Evolutionary conservation across 2,329 filamentous ascomycete species (phyloP), one percentile per base, ranked within the genome.

Genomic region (Paraconiothyrium brasiliense): DNA sequence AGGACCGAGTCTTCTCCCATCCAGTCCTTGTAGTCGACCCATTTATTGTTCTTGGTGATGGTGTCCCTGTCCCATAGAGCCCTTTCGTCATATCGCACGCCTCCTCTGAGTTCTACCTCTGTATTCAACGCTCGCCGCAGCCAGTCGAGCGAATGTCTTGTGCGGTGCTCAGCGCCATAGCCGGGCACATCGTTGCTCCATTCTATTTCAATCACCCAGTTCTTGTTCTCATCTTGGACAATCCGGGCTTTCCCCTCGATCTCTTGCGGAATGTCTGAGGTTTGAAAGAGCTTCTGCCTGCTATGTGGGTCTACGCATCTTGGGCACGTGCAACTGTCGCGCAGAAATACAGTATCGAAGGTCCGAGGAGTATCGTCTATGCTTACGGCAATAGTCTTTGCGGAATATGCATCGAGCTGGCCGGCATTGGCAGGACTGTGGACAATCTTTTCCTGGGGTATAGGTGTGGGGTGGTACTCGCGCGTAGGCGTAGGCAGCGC

Each of bases 11-110:
- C 87, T 14, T 84, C 72, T 0, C 79, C 75, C 84, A 96, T 90
- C 79, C 93, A 97, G 43, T 89, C 87, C 0, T 87, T 72, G 78
- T 91, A 97, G 57, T 88, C 82, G 47, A 95, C 82, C 77, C 85
- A 88, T 52, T 82, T 79, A 11, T 88, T 80, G n/a, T 84, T 77
- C 8, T 70, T 68, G 16, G 80, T 77, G 65, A 86, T 85, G 20
- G 79, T 80, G 0, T 75, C 66, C 14, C 76, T 72, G 49, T 83
- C 73, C 86, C 86, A 87, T 1, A 75, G 68, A 8, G 84, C 82
- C 11, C 69, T 64, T 1, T 75, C 65, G 16, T 76, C 75, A 62
- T 80, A 72, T 73, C 72, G 67, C 79, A 75, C 65, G 32, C 69
- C 64, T 14, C 75, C 77, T 56, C 62, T 63, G 41, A 72, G 74